Conservation (phyloP, 306 rosid species). For the Dryas alaskensis region DNA sequence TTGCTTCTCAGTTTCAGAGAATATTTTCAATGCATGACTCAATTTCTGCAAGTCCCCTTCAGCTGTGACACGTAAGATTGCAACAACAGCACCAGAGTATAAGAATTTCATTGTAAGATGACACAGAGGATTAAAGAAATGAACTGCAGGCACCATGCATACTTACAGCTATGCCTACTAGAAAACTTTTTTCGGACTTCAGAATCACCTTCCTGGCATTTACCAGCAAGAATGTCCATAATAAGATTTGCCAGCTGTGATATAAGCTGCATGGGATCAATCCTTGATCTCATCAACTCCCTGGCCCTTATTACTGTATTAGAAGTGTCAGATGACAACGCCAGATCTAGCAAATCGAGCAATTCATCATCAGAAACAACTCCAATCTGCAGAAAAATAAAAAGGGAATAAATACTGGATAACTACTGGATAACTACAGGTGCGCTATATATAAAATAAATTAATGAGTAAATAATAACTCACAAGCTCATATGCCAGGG, state of each 20-base stretch:
- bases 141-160: background rate
- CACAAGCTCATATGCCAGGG: slow-evolving; percentile 70
- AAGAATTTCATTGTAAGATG: background rate
- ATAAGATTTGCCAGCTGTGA: slow-evolving; percentile 81
- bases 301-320: slow-evolving; percentile 73
- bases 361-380: slow-evolving; percentile 76
- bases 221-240: slow-evolving; percentile 88
- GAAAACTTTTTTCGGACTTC: slow-evolving; percentile 50
- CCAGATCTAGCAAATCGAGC: slow-evolving; percentile 78
- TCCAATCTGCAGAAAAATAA: slow-evolving; percentile 62
- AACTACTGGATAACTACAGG: slow-evolving; percentile 16
- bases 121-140: slow-evolving; percentile 10
- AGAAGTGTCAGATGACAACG: slow-evolving; percentile 78
- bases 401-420: background rate
- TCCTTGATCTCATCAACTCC: slow-evolving; percentile 75
- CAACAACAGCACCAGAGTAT: slow-evolving; percentile 16
- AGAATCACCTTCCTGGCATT: slow-evolving; percentile 45
- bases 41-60: slow-evolving; percentile 69
- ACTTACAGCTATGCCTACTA: slow-evolving; percentile 57
- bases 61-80: slow-evolving; percentile 39
- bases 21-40: slow-evolving; percentile 62
- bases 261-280: slow-evolving; percentile 78
- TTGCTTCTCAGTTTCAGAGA: slow-evolving; percentile 80
- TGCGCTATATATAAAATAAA: background rate
- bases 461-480: slow-evolving; percentile 34